Percentiles rank a stretch among this genome's conserved stretches.
Evolutionary conservation across 2,329 filamentous ascomycete species (phyloP).

Genomic region (Metarhizium humberi): DNA sequence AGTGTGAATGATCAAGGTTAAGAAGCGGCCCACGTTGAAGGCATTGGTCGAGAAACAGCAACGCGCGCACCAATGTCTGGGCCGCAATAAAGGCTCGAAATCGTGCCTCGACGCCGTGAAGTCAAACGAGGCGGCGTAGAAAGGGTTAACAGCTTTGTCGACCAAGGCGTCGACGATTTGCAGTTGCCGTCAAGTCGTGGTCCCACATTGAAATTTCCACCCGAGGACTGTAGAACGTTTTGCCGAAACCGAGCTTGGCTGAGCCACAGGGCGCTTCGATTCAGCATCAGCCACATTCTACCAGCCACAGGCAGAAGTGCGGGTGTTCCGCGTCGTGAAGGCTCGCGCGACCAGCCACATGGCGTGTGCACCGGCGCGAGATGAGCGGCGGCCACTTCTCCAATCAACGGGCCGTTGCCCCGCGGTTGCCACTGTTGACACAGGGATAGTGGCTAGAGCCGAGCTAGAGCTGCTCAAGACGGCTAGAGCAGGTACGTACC

Average conservation of each 20-base stretch:
- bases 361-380: conserved; percentile 13
- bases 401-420: conserved; percentile 45
- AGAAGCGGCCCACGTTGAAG: background rate
- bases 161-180: background rate
- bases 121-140: background rate
- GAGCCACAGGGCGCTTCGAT: conserved; percentile 9
- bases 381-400: conserved; percentile 14
- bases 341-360: conserved; percentile 18
- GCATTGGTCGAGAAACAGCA: background rate
- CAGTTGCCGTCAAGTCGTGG: background rate
- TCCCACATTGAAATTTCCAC: conserved; percentile 14
- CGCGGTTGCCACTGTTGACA: conserved; percentile 46
- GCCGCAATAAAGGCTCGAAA: background rate
- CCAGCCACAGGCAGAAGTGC: conserved; percentile 4
- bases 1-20: background rate
- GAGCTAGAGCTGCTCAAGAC: background rate
- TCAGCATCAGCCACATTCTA: conserved; percentile 1
- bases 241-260: conserved; percentile 9
- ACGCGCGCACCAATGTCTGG: background rate
- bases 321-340: conserved; percentile 2
- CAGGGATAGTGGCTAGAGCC: conserved; percentile 9
- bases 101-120: background rate
- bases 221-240: conserved; percentile 16
- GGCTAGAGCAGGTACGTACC: conserved; percentile 11
- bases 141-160: background rate